Percentiles rank a stretch among this genome's conserved stretches.
Evolutionary conservation across 2,329 filamentous ascomycete species (phyloP).

Genomic region (Exophiala mesophila): DNA sequence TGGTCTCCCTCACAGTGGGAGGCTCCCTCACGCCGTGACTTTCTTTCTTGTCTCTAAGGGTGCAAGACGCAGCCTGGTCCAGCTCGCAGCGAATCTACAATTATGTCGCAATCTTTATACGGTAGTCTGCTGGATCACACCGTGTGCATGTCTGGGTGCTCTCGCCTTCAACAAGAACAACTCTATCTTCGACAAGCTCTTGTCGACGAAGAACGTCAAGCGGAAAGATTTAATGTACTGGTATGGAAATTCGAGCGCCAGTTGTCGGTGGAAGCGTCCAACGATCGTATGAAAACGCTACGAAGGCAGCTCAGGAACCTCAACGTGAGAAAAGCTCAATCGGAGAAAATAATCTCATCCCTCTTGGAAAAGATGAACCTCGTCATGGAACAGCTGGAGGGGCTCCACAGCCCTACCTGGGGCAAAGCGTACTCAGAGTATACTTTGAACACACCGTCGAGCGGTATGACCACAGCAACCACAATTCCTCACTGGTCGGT

Average conservation of each 20-base stretch:
- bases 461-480: background rate
- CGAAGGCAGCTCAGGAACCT: slow-evolving; percentile 7
- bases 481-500: background rate
- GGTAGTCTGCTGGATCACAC: too few species aligned
- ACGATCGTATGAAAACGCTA: background rate
- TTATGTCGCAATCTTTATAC: too few species aligned
- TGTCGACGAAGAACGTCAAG: slow-evolving; percentile 8
- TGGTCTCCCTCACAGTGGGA: background rate
- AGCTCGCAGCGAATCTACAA: too few species aligned
- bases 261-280: slow-evolving; percentile 1
- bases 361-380: slow-evolving; percentile 4
- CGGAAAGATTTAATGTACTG: slow-evolving; percentile 1
- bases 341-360: background rate
- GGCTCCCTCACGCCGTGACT: too few species aligned
- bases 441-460: background rate
- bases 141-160: slow-evolving; percentile 14
- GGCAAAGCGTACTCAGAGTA: slow-evolving; percentile 5
- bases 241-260: slow-evolving; percentile 3
- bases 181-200: slow-evolving; percentile 14
- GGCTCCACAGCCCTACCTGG: slow-evolving; percentile 9
- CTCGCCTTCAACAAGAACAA: slow-evolving; percentile 17
- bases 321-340: slow-evolving; percentile 10
- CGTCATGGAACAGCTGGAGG: slow-evolving; percentile 8
- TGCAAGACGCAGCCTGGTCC: background rate
- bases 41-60: background rate